Evolutionary conservation across 176 grass and related monocot species (phyloP).

Genomic region (Tillandsia leiboldiana): DNA sequence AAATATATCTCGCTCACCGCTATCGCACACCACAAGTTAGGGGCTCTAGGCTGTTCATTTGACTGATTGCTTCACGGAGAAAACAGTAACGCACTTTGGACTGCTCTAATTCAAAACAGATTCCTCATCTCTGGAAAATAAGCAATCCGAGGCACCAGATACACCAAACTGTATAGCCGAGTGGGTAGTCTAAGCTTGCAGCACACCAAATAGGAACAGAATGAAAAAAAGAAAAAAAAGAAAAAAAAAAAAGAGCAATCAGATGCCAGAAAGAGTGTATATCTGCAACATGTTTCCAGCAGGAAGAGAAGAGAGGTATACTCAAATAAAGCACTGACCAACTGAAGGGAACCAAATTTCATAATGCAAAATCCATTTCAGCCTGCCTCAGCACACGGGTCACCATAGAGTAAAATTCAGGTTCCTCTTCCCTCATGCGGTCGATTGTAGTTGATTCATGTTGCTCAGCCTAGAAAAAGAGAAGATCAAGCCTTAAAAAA

Average conservation of each 20-base stretch:
- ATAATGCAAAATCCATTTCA: conserved; percentile 52
- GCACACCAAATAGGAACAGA: not conserved
- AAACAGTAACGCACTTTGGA: not conserved
- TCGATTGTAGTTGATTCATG: conserved; percentile 75
- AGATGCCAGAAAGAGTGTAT: not conserved
- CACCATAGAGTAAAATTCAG: conserved; percentile 68
- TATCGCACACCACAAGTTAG: not conserved
- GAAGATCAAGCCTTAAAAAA: not conserved
- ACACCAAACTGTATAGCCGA: not conserved
- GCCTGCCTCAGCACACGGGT: conserved; percentile 44
- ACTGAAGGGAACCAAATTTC: conserved; percentile 1
- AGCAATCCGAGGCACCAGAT: not conserved
- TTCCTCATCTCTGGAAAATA: not conserved
- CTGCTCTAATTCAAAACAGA: not conserved
- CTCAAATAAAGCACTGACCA: not conserved
- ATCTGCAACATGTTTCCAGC: not conserved
- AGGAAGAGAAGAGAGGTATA: not conserved
- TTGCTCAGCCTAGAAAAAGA: conserved; percentile 39
- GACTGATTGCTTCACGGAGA: not conserved
- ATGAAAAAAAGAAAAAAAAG: too few species aligned
- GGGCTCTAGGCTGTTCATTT: not conserved
- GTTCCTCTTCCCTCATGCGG: conserved; percentile 49
- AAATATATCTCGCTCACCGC: not conserved
- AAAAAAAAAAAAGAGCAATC: not conserved
- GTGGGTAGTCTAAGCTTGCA: not conserved